Conservation (phyloP, 352 stramenopile genomes). For the Phytophthora pisi region DNA sequence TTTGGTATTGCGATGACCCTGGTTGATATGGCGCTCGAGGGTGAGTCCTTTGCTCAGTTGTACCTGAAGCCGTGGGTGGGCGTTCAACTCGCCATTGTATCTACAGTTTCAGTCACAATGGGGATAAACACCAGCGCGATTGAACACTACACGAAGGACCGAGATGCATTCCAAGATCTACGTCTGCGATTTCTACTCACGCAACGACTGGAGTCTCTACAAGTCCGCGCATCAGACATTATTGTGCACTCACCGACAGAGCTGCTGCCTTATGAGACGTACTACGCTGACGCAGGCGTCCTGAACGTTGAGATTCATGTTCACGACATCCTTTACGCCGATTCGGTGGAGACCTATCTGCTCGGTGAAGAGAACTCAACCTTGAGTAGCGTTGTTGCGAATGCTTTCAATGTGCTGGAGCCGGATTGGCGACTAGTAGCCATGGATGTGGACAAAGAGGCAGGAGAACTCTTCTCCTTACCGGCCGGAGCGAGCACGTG, state of each 20-base stretch:
- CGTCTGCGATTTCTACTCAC: slow-evolving; percentile 20
- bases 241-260: slow-evolving; percentile 15
- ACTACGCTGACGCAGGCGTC: slow-evolving; percentile 13
- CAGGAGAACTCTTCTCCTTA: slow-evolving; percentile 9
- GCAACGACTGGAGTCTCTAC: slow-evolving; percentile 4
- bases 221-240: slow-evolving; percentile 22
- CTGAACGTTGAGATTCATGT: slow-evolving; percentile 33
- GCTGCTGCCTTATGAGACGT: slow-evolving; percentile 12
- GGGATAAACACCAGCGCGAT: slow-evolving; percentile 3
- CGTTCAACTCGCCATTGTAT: slow-evolving; percentile 24
- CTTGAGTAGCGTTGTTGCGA: slow-evolving; percentile 3
- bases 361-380: background rate
- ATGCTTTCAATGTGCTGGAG: slow-evolving; percentile 16
- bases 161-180: slow-evolving; percentile 27
- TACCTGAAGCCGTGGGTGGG: slow-evolving; percentile 37
- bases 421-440: slow-evolving; percentile 18
- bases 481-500: background rate
- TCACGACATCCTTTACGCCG: slow-evolving; percentile 3
- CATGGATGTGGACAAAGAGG: slow-evolving; percentile 17
- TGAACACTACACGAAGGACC: slow-evolving; percentile 13
- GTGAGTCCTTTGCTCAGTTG: slow-evolving; percentile 27
- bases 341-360: slow-evolving; percentile 4
- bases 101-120: background rate
- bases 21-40: slow-evolving; percentile 29
- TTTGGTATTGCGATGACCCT: slow-evolving; percentile 27